Base-by-base conservation (phyloP, 2,329 filamentous ascomycete species). In the Monilinia vaccinii-corymbosi region DNA sequence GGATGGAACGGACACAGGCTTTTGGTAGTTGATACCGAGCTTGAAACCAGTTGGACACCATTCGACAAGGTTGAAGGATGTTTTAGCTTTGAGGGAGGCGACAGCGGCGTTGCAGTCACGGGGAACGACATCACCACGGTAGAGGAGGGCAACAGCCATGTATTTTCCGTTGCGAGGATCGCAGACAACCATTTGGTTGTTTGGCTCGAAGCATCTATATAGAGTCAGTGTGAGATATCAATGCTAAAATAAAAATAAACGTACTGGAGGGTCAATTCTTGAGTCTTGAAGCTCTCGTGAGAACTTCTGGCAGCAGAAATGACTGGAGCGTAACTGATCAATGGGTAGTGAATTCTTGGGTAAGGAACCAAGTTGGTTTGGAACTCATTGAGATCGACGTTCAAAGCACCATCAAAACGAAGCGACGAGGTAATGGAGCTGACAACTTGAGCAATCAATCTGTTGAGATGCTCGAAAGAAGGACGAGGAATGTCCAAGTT, bases 31-130 rank as follows among this genome's bases (percentile, higher is more conserved):
- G 83, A 99, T 99, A 83, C 94, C 94, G 70, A 99, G 90, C 89
- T 99, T 99, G 88, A 99, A 99, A 70, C 94, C 94, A 77, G 94
- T 99, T 64, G 94, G 94, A 86, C 94, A 99, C 94, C 94, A 99
- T 81, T 99, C 94, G 74, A 99, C 94, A 18, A 75, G 97, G 73
- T 85, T 83, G 75, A 87, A 85, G 21, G 81, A 82, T 21, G 78
- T 73, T 73, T 84, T 85, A 67, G 83, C 79, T 73, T 86, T 87
- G 67, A 86, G 76, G 25, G 78, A 75, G 53, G 78, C 81, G 64
- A 85, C 78, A 44, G 84, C 83, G 60, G 76, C 76, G 62, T 74
- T 81, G 71, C 81, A 83, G 71, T 87, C 84, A 61, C 80, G 80
- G 62, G 83, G 82, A 51, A 85, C 80, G 44, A 84, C 82, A 66